These are phyloP conservation scores for Solanum pinnatisectum DNA, from an alignment of 257 asterid genomes.

Conservation along the genomic window DNA sequence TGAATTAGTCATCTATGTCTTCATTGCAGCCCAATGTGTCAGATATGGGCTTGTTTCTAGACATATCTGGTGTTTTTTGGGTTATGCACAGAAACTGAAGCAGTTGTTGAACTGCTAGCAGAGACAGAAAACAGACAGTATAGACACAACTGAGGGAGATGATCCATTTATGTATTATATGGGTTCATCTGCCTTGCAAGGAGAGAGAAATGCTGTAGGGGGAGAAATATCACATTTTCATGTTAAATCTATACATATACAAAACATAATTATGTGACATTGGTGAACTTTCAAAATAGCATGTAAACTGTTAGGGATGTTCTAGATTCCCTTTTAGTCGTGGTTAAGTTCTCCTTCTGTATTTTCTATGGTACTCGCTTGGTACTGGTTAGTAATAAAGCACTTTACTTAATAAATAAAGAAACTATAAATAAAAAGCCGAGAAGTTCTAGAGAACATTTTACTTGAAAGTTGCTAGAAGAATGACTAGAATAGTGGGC, in stretches of 20 bases:
- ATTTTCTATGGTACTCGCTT: not conserved
- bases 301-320: not conserved
- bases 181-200: too few species aligned
- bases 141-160: not conserved
- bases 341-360: not conserved
- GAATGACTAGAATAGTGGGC: not conserved
- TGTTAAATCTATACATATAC: too few species aligned
- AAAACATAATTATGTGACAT: not conserved
- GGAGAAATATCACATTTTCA: too few species aligned
- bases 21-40: not conserved
- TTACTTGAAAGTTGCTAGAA: not conserved
- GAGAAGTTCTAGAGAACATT: not conserved
- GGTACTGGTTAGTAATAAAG: not conserved
- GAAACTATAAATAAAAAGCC: not conserved
- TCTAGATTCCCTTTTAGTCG: not conserved
- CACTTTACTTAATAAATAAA: not conserved
- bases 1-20: not conserved
- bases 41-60: not conserved
- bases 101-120: not conserved
- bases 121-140: not conserved
- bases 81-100: not conserved
- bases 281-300: not conserved
- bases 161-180: not conserved
- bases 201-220: too few species aligned
- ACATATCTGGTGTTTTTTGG: not conserved